Percentiles rank a stretch among this genome's conserved stretches.
Evolutionary conservation across 257 asterid species (phyloP).

Genomic region (Lycium barbarum): DNA sequence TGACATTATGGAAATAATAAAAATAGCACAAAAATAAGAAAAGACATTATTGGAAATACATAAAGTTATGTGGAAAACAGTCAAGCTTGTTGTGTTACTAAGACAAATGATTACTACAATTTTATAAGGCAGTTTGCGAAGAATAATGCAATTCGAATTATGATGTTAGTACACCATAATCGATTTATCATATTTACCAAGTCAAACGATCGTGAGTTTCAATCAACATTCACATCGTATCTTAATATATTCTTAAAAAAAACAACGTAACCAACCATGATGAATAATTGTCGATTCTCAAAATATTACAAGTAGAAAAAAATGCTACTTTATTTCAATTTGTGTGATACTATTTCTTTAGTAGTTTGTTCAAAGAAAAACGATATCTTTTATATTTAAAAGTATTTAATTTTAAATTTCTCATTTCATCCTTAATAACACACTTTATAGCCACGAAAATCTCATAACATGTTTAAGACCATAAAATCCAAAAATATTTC

Average conservation of each 20-base stretch:
- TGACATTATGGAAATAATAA: neutral
- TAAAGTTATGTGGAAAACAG: neutral
- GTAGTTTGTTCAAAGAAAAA: no score
- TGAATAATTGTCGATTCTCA: neutral
- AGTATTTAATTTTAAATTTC: neutral
- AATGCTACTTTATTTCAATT: neutral
- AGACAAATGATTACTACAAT: neutral
- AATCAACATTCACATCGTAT: neutral
- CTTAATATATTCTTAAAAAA: neutral
- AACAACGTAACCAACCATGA: neutral
- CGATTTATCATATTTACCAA: neutral
- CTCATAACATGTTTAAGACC: neutral
- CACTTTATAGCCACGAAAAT: neutral
- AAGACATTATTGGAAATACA: neutral
- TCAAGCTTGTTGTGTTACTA: neutral
- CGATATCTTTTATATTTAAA: neutral
- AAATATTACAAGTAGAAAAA: neutral
- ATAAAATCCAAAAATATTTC: neutral
- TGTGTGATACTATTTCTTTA: neutral
- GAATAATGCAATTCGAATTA: neutral
- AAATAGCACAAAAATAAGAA: neutral
- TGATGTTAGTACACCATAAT: neutral
- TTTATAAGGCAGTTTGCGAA: neutral
- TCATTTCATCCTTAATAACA: neutral
- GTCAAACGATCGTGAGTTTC: conserved; percentile 1